These are phyloP conservation scores for Cercospora sp. DNA, from an alignment of 2,329 filamentous ascomycete genomes.

Conservation along the genomic window DNA sequence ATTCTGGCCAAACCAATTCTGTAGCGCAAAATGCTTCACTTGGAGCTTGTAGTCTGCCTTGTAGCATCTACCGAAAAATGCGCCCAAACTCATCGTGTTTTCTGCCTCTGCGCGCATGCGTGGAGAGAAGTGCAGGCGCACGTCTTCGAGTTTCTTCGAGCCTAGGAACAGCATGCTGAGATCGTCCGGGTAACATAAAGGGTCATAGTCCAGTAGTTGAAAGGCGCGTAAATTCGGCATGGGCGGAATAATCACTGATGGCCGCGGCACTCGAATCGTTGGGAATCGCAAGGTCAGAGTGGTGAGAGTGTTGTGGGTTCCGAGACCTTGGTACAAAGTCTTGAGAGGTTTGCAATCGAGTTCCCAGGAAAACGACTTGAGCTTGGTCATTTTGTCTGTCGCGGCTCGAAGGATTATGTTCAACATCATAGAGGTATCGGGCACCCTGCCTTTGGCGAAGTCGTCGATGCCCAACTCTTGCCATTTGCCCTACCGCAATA, in stretches of 20 bases:
- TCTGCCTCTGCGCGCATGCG: slow-evolving; percentile 62
- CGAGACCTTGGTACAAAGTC: slow-evolving; percentile 59
- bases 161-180: slow-evolving; percentile 56
- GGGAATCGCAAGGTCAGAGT: slow-evolving; percentile 59
- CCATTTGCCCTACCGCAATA: slow-evolving; percentile 52
- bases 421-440: slow-evolving; percentile 65
- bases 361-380: slow-evolving; percentile 61
- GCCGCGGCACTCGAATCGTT: slow-evolving; percentile 56
- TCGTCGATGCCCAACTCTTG: slow-evolving; percentile 59
- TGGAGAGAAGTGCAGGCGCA: slow-evolving; percentile 61
- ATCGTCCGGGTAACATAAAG: slow-evolving; percentile 64
- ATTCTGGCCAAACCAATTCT: slow-evolving; percentile 60
- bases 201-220: slow-evolving; percentile 61
- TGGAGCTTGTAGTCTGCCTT: slow-evolving; percentile 49
- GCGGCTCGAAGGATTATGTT: slow-evolving; percentile 61
- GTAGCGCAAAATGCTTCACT: slow-evolving; percentile 54
- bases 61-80: slow-evolving; percentile 58
- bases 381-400: slow-evolving; percentile 58
- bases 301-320: slow-evolving; percentile 51
- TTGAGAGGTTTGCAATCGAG: slow-evolving; percentile 61
- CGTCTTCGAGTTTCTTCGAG: slow-evolving; percentile 55
- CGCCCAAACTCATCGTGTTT: slow-evolving; percentile 55
- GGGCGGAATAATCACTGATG: slow-evolving; percentile 56
- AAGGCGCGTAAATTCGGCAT: slow-evolving; percentile 57
- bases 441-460: slow-evolving; percentile 59